phyloP scores from a whole-genome alignment of 805 yeast genomes.

The Candida vartiovaarae region DNA sequence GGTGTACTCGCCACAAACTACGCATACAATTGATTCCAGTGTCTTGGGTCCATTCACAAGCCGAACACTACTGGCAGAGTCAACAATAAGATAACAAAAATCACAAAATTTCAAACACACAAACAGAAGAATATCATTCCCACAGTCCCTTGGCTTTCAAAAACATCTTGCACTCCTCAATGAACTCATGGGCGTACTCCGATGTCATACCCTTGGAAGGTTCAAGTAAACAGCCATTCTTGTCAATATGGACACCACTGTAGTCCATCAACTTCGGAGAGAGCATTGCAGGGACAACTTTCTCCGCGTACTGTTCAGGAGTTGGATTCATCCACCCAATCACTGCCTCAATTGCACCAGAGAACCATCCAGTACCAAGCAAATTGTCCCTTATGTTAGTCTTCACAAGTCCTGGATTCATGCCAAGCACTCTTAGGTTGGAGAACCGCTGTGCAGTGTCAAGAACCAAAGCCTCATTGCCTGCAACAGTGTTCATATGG shows the following conservation, averaged over 20 bases:
- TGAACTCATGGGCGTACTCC: conserved; percentile 24
- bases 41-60: conserved; percentile 22
- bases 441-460: conserved; percentile 17
- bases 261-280: conserved; percentile 24
- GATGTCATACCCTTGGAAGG: conserved; percentile 25
- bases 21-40: conserved; percentile 18
- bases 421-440: conserved; percentile 26
- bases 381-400: conserved; percentile 30
- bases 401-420: conserved; percentile 34
- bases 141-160: conserved; percentile 14
- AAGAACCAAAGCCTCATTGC: conserved; percentile 31
- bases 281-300: conserved; percentile 26
- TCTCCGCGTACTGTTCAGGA: conserved; percentile 29
- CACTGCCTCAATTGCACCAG: conserved; percentile 22
- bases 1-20: conserved; percentile 40
- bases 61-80: conserved; percentile 15
- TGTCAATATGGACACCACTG: conserved; percentile 27
- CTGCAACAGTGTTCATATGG: conserved; percentile 37
- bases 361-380: conserved; percentile 25
- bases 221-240: conserved; percentile 23
- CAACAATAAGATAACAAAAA: conserved; percentile 12
- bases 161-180: conserved; percentile 22
- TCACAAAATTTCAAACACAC: neutral
- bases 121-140: neutral
- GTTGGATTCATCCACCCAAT: conserved; percentile 27